phyloP scores from a whole-genome alignment of 2,329 filamentous ascomycete genomes.

The Fusarium sublunatum region DNA sequence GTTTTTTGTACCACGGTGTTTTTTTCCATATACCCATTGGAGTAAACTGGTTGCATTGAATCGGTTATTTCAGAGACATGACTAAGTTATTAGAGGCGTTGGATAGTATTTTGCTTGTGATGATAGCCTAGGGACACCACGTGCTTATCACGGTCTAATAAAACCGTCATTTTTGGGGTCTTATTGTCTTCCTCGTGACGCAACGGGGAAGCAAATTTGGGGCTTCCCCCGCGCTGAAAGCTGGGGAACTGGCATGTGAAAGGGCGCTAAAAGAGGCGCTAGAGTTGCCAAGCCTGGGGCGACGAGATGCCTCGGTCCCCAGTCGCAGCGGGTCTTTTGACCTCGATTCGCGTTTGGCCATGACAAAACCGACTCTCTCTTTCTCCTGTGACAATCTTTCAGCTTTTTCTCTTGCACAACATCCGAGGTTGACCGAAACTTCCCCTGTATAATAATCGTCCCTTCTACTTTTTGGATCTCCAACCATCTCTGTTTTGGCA shows the following conservation, averaged over 20 bases:
- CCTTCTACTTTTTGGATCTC: conserved; percentile 8
- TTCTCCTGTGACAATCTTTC: conserved; percentile 31
- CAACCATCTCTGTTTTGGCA: conserved; percentile 10
- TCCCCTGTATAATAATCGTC: conserved; percentile 35
- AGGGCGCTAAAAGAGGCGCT: conserved; percentile 37
- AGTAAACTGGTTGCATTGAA: conserved; percentile 7
- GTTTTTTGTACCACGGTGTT: conserved; percentile 1
- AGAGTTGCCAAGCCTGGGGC: conserved; percentile 41
- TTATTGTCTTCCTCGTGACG: conserved; percentile 37
- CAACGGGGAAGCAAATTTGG: conserved; percentile 16
- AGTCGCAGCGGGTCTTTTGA: conserved; percentile 45
- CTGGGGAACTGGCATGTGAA: conserved; percentile 50
- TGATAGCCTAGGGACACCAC: conserved; percentile 16
- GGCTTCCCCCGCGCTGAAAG: conserved; percentile 40
- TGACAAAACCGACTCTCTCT: conserved; percentile 9
- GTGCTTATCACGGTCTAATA: conserved; percentile 16
- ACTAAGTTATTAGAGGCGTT: not conserved
- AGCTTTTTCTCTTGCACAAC: conserved; percentile 38
- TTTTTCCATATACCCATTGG: conserved; percentile 16
- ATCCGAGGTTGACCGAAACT: conserved; percentile 45
- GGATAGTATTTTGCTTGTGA: conserved; percentile 33
- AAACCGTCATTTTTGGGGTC: conserved; percentile 27
- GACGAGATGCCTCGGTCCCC: conserved; percentile 52
- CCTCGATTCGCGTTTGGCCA: conserved; percentile 21
- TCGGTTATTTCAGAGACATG: conserved; percentile 9